Evolutionary conservation across 352 stramenopile species (phyloP), one percentile per base, ranked within the genome.

Genomic region (Phytophthora pluvialis): DNA sequence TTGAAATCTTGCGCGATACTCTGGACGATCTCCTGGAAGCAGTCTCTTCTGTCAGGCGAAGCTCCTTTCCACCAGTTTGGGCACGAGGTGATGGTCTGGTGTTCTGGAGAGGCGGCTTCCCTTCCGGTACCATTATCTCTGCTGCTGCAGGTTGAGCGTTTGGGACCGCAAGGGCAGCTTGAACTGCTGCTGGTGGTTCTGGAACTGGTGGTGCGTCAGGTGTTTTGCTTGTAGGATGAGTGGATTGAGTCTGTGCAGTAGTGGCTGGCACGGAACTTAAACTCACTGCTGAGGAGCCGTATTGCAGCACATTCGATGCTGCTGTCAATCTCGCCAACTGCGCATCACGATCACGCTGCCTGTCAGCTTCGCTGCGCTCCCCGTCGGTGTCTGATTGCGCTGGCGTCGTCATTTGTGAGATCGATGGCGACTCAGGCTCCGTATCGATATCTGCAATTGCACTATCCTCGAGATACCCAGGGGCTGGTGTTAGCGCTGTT

Each of bases 1-100:
- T 93, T 4, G 81, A 84, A 51, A 86, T 89, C 50, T 92, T 94
- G 16, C 82, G 86, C 35, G 86, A 78, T 13, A 94, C 83, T 38
- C 86, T 64, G 18, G 83, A 80, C 5, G 86, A 91, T 51, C 86
- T 67, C 55, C 83, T 81, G 5, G 70, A 75, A 43, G 55, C 58
- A 40, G 51, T 49, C 11, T 70, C 62, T 46, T 74, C 64, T 8
- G 68, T 62, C 49, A 64, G 15, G 25, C 48, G 43, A 46, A 64
- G 29, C 43, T 66, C 51, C 38, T 74, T 77, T 39, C 51, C 70
- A 50, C 66, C 65, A 44, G 35, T 57, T 32, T 65, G 59, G 6
- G 40, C 53, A 44, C 44, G 49, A 60, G 54, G 48, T 8, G 65
- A 60, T 29, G 48, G 31, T 13, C 49, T 77, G 16, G 43, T 54